phyloP scores from a whole-genome alignment of 179 eudicot species.

The Corrigiola litoralis region DNA sequence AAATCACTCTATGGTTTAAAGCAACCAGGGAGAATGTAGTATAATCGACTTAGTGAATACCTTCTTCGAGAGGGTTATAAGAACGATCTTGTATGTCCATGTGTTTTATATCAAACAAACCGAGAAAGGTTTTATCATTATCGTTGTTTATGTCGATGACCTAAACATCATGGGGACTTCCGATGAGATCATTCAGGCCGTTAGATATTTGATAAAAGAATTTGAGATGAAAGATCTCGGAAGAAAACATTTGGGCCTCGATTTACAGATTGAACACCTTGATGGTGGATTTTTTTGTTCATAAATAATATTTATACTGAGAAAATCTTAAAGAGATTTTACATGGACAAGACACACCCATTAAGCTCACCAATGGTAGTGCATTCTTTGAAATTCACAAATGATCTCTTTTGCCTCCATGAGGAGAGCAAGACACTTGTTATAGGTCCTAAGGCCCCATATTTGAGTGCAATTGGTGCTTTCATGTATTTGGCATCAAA shows the following conservation, averaged over 20 bases:
- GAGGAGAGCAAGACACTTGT: too few relatives aligned
- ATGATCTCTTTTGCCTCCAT: too few relatives aligned
- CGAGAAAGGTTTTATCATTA: neutral
- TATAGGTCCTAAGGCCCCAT: too few relatives aligned
- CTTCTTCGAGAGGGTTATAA: neutral
- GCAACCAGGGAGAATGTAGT: neutral
- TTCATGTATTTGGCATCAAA: too few relatives aligned
- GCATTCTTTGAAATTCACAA: too few relatives aligned
- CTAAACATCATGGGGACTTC: neutral
- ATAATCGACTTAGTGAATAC: neutral
- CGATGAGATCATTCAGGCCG: neutral
- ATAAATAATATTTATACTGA: too few relatives aligned
- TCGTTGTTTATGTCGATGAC: neutral
- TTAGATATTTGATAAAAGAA: neutral
- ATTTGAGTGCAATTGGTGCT: too few relatives aligned
- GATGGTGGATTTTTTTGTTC: too few relatives aligned
- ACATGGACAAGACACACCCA: too few relatives aligned
- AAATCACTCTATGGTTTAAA: neutral
- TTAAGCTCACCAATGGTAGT: too few relatives aligned
- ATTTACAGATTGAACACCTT: neutral
- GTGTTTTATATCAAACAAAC: neutral
- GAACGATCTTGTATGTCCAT: neutral
- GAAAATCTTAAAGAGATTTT: too few relatives aligned
- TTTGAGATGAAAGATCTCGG: neutral
- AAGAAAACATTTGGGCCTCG: neutral